Evolutionary conservation across 2,329 filamentous ascomycete species (phyloP).

Genomic region (Pseudocercospora musae): DNA sequence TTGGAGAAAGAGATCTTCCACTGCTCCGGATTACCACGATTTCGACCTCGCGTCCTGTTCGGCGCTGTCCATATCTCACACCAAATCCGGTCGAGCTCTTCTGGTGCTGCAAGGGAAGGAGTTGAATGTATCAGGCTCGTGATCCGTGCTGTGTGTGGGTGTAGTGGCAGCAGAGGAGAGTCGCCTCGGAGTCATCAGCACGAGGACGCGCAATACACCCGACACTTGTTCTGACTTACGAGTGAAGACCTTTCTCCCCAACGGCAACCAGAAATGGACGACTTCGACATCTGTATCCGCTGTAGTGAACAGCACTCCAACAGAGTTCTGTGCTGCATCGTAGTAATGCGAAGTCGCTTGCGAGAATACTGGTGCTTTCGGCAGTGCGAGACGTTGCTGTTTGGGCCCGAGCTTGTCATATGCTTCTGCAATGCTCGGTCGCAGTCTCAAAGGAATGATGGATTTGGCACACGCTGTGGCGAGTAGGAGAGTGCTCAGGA

Average conservation of each 20-base stretch:
- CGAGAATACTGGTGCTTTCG: background rate
- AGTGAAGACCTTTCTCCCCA: constrained; percentile 27
- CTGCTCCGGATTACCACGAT: constrained; percentile 4
- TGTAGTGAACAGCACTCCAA: constrained; percentile 31
- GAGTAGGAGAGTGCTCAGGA: background rate
- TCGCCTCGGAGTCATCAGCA: constrained; percentile 17
- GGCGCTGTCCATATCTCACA: constrained; percentile 23
- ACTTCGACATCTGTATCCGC: constrained; percentile 18
- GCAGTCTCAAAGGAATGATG: background rate
- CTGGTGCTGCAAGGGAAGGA: constrained; percentile 20
- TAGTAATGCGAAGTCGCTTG: constrained; percentile 9
- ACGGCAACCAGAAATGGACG: constrained; percentile 32
- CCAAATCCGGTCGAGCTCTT: constrained; percentile 24
- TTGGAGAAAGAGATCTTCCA: constrained; percentile 29
- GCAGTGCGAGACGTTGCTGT: constrained; percentile 9
- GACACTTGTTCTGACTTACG: constrained; percentile 21
- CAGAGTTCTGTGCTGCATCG: constrained; percentile 29
- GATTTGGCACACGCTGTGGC: background rate
- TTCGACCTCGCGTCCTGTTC: constrained; percentile 2
- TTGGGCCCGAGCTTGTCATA: background rate
- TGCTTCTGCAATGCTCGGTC: background rate
- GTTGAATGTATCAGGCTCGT: constrained; percentile 29
- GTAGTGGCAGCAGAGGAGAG: constrained; percentile 27
- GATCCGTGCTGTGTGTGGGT: constrained; percentile 30
- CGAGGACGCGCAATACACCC: background rate